Percentiles rank a stretch among this genome's conserved stretches.
Evolutionary conservation across 139 green algal species (phyloP).

Genomic region (Protoeuglena noctilucae): DNA sequence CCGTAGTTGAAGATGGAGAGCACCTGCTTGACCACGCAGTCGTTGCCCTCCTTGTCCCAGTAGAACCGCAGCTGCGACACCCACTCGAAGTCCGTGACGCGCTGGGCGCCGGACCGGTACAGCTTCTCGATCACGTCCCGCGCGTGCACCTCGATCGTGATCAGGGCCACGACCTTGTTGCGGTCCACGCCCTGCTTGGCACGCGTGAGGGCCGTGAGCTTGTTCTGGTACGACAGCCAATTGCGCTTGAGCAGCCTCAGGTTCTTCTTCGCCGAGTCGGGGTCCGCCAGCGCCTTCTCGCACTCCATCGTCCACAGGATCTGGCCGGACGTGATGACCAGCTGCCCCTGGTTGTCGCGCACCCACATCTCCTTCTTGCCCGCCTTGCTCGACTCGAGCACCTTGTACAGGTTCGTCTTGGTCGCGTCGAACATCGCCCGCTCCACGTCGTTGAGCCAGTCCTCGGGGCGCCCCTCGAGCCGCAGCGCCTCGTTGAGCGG

Average conservation of each 20-base stretch:
- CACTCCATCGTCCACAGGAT: slow-evolving; percentile 75
- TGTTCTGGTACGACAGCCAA: slow-evolving; percentile 67
- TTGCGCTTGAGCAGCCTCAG: slow-evolving; percentile 68
- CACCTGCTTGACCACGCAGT: slow-evolving; percentile 67
- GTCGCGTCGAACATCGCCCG: slow-evolving; percentile 66
- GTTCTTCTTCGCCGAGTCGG: slow-evolving; percentile 32
- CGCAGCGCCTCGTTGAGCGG: slow-evolving; percentile 39
- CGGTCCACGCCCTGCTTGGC: slow-evolving; percentile 59
- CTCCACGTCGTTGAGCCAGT: slow-evolving; percentile 75
- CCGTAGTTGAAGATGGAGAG: slow-evolving; percentile 56
- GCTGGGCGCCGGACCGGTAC: slow-evolving; percentile 33
- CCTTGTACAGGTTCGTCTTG: slow-evolving; percentile 60
- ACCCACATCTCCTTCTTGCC: slow-evolving; percentile 79
- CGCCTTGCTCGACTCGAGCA: slow-evolving; percentile 44
- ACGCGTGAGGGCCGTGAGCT: slow-evolving; percentile 59
- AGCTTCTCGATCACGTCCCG: slow-evolving; percentile 73
- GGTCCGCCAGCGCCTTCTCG: slow-evolving; percentile 55
- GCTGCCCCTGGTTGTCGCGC: slow-evolving; percentile 64
- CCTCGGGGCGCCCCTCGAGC: slow-evolving; percentile 62
- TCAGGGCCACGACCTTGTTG: slow-evolving; percentile 58
- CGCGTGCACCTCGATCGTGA: slow-evolving; percentile 67
- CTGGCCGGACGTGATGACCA: slow-evolving; percentile 73
- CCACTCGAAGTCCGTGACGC: slow-evolving; percentile 53
- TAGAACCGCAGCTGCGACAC: slow-evolving; percentile 64
- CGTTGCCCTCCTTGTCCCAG: slow-evolving; percentile 58